Conservation (phyloP, 352 stramenopile species). For the Halophytophthora polymorphica region DNA sequence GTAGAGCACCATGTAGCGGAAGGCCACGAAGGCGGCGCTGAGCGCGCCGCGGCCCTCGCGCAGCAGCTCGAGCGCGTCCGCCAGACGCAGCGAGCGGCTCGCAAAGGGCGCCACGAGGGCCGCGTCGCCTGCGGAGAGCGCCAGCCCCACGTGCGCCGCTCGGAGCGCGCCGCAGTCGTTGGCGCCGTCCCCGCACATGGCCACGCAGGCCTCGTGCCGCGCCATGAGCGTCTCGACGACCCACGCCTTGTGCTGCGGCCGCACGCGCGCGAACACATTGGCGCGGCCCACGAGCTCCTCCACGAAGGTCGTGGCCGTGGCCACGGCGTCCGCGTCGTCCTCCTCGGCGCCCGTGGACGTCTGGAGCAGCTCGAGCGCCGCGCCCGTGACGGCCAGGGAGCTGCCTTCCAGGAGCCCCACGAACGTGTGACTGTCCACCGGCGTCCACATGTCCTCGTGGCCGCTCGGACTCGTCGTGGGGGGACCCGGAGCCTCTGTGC, state of each 20-base stretch:
- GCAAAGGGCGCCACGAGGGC: slow-evolving; percentile 91
- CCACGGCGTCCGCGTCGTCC: slow-evolving; percentile 11
- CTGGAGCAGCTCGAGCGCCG: slow-evolving; percentile 49
- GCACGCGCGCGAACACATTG: slow-evolving; percentile 73
- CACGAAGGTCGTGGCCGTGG: slow-evolving; percentile 30
- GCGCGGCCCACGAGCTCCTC: slow-evolving; percentile 50
- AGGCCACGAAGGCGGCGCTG: slow-evolving; percentile 84
- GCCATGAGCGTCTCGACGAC: slow-evolving; percentile 69
- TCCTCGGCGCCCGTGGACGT: slow-evolving; percentile 14
- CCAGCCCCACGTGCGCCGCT: slow-evolving; percentile 87
- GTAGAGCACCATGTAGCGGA: slow-evolving; percentile 93
- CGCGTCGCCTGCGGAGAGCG: slow-evolving; percentile 87
- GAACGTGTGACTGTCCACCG: slow-evolving; percentile 44
- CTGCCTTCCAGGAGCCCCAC: slow-evolving; percentile 48
- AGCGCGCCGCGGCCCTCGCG: slow-evolving; percentile 88
- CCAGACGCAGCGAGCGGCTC: slow-evolving; percentile 78
- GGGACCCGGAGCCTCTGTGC: slow-evolving; percentile 14
- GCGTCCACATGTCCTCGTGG: slow-evolving; percentile 30
- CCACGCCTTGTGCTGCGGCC: slow-evolving; percentile 79
- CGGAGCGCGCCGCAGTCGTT: slow-evolving; percentile 92
- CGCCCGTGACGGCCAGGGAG: slow-evolving; percentile 66
- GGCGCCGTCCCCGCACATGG: slow-evolving; percentile 71
- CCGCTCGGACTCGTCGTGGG: background rate
- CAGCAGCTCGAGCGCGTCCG: slow-evolving; percentile 80
- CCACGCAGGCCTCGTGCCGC: slow-evolving; percentile 43